Evolutionary conservation across 352 stramenopile species (phyloP).

Genomic region (Pythium aquatile): DNA sequence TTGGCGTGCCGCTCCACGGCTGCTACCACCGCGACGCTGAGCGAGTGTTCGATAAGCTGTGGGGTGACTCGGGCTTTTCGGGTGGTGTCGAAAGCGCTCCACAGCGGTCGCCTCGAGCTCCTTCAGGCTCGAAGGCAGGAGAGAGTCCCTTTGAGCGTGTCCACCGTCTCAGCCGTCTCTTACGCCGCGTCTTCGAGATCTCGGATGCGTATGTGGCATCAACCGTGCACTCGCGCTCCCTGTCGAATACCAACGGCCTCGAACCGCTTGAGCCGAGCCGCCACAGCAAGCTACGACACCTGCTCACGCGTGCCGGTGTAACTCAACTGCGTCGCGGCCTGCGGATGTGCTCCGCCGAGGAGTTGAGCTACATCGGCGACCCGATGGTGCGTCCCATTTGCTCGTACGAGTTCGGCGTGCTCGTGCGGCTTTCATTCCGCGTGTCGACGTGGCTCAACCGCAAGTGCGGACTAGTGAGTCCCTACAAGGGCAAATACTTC

Average conservation of each 20-base stretch:
- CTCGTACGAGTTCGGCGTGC: conserved; percentile 68
- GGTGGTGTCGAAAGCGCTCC: conserved; percentile 22
- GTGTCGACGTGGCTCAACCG: conserved; percentile 78
- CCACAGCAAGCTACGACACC: conserved; percentile 47
- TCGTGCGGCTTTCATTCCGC: conserved; percentile 80
- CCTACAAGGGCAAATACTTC: conserved; percentile 67
- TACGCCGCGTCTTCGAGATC: conserved; percentile 82
- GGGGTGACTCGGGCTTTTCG: conserved; percentile 44
- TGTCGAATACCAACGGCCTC: conserved; percentile 30
- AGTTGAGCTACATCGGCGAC: conserved; percentile 69
- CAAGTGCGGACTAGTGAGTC: conserved; percentile 60
- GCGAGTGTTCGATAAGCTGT: conserved; percentile 83
- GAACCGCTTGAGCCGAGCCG: conserved; percentile 67
- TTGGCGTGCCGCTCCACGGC: conserved; percentile 62
- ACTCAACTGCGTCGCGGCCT: conserved; percentile 65
- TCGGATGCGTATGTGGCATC: conserved; percentile 85
- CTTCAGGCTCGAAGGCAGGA: conserved; percentile 22
- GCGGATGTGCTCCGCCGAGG: conserved; percentile 72
- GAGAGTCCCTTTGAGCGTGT: conserved; percentile 53
- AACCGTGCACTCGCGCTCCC: conserved; percentile 55
- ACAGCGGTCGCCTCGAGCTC: conserved; percentile 23
- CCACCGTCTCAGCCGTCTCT: conserved; percentile 61
- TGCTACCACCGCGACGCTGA: conserved; percentile 82
- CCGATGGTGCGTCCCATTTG: conserved; percentile 85
- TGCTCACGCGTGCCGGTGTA: conserved; percentile 61